These are phyloP conservation scores for Mucor circinelloides DNA, from an alignment of 371 early-diverging fungal genomes.

Conservation along the genomic window DNA sequence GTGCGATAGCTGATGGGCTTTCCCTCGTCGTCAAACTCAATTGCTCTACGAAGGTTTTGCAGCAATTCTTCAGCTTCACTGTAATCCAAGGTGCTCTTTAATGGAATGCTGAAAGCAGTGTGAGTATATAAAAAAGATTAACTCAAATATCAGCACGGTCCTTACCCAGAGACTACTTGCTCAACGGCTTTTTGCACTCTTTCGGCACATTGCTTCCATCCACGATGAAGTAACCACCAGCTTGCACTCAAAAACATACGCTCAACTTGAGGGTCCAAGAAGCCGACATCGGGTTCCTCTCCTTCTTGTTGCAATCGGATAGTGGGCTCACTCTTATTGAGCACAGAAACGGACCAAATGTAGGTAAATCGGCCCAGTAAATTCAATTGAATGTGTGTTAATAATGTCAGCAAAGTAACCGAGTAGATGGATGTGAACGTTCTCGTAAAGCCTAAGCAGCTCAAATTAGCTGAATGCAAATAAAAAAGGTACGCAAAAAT, in stretches of 20 bases:
- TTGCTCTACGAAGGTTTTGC: conserved; percentile 26
- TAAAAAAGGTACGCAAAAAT: too few species aligned
- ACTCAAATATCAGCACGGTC: neutral
- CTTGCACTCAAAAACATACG: conserved; percentile 84
- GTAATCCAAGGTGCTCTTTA: conserved; percentile 37
- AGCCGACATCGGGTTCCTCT: conserved; percentile 40
- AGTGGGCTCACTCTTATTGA: conserved; percentile 54
- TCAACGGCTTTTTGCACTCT: conserved; percentile 71
- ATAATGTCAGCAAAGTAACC: conserved; percentile 74
- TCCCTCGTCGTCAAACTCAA: conserved; percentile 41
- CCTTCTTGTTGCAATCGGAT: conserved; percentile 50
- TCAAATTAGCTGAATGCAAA: neutral
- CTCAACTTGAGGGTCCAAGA: conserved; percentile 64
- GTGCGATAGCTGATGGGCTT: conserved; percentile 47
- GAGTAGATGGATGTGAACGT: conserved; percentile 83
- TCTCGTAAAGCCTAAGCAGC: conserved; percentile 70
- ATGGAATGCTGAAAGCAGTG: conserved; percentile 26
- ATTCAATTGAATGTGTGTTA: conserved; percentile 88
- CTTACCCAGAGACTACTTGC: conserved; percentile 65
- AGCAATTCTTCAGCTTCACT: conserved; percentile 32
- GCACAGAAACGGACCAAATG: conserved; percentile 78
- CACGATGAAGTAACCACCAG: conserved; percentile 92
- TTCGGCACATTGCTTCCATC: conserved; percentile 77
- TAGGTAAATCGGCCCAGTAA: conserved; percentile 91
- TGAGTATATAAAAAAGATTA: neutral